Percentiles rank a stretch among this genome's conserved stretches.
These are phyloP conservation scores for Verticillium dahliae DNA, from an alignment of 2,329 filamentous ascomycete genomes.

Conservation along the genomic window DNA sequence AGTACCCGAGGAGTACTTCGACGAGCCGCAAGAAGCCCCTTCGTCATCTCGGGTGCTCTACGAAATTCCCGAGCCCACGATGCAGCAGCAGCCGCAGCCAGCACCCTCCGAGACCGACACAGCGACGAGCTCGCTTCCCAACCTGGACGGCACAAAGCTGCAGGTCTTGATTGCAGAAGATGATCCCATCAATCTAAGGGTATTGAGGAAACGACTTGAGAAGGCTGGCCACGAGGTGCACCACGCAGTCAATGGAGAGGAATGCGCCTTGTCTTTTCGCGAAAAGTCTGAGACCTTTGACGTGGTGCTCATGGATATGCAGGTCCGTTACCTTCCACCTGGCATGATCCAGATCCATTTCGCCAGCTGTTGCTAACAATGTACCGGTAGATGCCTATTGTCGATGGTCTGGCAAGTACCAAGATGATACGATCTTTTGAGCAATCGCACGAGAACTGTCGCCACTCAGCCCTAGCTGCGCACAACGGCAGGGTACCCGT, in stretches of 20 bases:
- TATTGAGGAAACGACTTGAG: constrained; percentile 73
- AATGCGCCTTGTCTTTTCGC: constrained; percentile 67
- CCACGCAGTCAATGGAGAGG: constrained; percentile 76
- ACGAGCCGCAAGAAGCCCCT: constrained; percentile 23
- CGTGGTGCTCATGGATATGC: constrained; percentile 86
- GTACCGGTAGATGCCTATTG: constrained; percentile 72
- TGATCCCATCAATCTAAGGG: constrained; percentile 79
- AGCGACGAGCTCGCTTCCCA: constrained; percentile 3
- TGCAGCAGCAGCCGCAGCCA: not conserved
- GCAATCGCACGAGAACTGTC: constrained; percentile 35
- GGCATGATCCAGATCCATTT: not conserved
- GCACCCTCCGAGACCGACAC: constrained; percentile 5
- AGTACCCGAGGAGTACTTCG: constrained; percentile 38
- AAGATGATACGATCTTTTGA: constrained; percentile 78
- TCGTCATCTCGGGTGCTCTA: constrained; percentile 29
- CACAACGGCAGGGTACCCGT: constrained; percentile 67
- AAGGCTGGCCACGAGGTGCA: constrained; percentile 66
- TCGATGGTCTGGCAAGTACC: constrained; percentile 74
- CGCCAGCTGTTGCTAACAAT: not conserved
- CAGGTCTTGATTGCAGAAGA: constrained; percentile 78
- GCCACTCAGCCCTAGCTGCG: constrained; percentile 51
- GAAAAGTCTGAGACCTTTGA: constrained; percentile 61
- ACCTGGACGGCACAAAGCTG: constrained; percentile 34
- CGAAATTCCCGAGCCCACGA: constrained; percentile 22
- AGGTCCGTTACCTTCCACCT: constrained; percentile 46